Percentiles rank a stretch among this genome's conserved stretches.
phyloP scores from a whole-genome alignment of 1,139 yeast genomes.

The Geotrichum histeridarum region DNA sequence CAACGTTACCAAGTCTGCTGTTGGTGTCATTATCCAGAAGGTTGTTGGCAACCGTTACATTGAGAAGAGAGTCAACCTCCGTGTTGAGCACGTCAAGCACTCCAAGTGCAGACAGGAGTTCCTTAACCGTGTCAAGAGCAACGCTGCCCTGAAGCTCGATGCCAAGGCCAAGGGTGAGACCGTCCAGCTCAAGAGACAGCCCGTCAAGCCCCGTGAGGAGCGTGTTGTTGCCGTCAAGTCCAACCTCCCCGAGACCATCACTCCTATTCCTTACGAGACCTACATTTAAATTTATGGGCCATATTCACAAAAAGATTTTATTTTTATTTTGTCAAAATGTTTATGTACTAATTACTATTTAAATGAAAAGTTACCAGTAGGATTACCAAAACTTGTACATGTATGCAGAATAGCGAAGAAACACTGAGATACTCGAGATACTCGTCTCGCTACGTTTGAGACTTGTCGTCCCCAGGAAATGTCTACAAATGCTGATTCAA shows the following conservation, averaged over 20 bases:
- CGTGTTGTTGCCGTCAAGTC: slow-evolving; percentile 70
- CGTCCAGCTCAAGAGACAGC: slow-evolving; percentile 94
- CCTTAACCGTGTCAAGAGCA: slow-evolving; percentile 94
- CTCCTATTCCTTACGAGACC: slow-evolving; percentile 99
- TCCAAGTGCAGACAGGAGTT: slow-evolving; percentile 99
- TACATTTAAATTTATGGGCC: slow-evolving; percentile 59
- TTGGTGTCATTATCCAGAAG: slow-evolving; percentile 97
- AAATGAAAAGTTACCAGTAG: too few relatives aligned
- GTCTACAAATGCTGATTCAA: too few relatives aligned
- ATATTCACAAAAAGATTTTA: background rate
- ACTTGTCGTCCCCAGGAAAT: too few relatives aligned
- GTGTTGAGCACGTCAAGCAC: slow-evolving; percentile 98
- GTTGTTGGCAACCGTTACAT: slow-evolving; percentile 98
- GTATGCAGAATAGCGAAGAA: too few relatives aligned
- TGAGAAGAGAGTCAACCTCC: slow-evolving; percentile 97
- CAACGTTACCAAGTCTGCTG: slow-evolving; percentile 98
- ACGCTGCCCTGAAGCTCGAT: slow-evolving; percentile 89
- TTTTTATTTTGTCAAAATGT: background rate
- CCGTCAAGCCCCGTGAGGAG: slow-evolving; percentile 94
- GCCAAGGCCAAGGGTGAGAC: slow-evolving; percentile 93
- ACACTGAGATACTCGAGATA: too few relatives aligned
- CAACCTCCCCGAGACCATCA: slow-evolving; percentile 91
- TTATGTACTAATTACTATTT: background rate
- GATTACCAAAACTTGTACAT: too few relatives aligned
- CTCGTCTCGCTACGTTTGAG: too few relatives aligned